Evolutionary conservation across 305 asterid genomes (phyloP).

Genomic region (Andrographis paniculata): DNA sequence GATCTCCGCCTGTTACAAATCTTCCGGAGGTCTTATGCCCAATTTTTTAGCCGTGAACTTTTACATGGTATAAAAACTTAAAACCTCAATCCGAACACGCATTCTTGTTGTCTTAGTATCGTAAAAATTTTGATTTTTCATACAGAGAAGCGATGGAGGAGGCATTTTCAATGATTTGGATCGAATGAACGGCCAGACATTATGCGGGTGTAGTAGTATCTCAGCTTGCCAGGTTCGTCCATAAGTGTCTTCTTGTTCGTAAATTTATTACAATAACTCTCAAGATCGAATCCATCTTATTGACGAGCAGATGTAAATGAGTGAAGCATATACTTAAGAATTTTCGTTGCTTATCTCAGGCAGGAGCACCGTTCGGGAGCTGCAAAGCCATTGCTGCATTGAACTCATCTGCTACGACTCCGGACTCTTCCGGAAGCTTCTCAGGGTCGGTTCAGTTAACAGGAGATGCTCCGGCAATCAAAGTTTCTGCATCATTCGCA

Average conservation of each 20-base stretch:
- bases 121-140: conserved; percentile 3
- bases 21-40: conserved; percentile 78
- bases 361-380: conserved; percentile 65
- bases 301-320: not conserved
- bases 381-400: conserved; percentile 50
- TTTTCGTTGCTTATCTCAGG: conserved; percentile 36
- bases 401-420: conserved; percentile 34
- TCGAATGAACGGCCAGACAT: conserved; percentile 79
- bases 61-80: conserved; percentile 68
- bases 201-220: conserved; percentile 77
- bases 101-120: conserved; percentile 5
- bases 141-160: conserved; percentile 98
- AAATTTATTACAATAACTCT: not conserved
- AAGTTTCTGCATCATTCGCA: conserved; percentile 19
- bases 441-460: conserved; percentile 83
- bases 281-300: not conserved
- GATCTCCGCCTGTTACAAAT: conserved; percentile 66
- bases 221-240: conserved; percentile 80
- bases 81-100: not conserved
- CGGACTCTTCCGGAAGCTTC: conserved; percentile 61
- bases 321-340: not conserved
- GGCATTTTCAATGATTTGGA: conserved; percentile 81
- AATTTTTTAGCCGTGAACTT: conserved; percentile 87
- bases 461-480: conserved; percentile 45
- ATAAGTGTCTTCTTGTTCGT: conserved; percentile 4